These are phyloP conservation scores for Leptodontidium sp. DNA, from an alignment of 2,329 filamentous ascomycete species.

Conservation along the genomic window DNA sequence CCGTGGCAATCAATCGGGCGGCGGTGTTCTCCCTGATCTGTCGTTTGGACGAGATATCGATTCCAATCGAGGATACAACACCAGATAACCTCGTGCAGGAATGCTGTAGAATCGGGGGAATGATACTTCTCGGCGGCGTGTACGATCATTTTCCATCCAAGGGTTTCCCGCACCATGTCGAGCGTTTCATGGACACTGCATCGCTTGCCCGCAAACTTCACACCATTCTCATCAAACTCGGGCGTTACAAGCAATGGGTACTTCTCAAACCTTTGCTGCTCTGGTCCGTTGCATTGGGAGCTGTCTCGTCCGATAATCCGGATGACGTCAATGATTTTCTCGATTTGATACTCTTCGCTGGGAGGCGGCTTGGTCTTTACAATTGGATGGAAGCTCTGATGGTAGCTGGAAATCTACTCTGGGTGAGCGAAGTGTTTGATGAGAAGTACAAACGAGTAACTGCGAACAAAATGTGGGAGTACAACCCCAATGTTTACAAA, in stretches of 20 bases:
- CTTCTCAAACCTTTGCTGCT: constrained; percentile 12
- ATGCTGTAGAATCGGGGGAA: constrained; percentile 10
- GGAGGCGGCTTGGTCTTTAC: constrained; percentile 27
- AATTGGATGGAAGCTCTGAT: constrained; percentile 8
- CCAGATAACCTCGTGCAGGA: constrained; percentile 13
- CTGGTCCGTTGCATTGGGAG: constrained; percentile 4
- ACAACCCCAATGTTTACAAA: background rate
- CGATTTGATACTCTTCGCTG: constrained; percentile 45
- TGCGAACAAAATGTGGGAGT: background rate
- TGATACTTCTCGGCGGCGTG: constrained; percentile 9
- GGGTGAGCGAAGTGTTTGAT: constrained; percentile 16
- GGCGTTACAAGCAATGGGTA: constrained; percentile 1
- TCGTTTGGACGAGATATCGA: background rate
- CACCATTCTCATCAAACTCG: background rate
- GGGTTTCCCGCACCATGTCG: background rate
- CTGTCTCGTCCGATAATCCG: background rate
- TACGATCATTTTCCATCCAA: constrained; percentile 5
- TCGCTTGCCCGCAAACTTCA: background rate
- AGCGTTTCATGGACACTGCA: constrained; percentile 8
- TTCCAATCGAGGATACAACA: background rate
- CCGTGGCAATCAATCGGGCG: background rate
- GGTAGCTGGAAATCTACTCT: constrained; percentile 5
- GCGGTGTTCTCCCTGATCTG: background rate
- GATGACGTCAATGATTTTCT: constrained; percentile 2
- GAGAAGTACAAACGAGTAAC: background rate